Percentiles rank a stretch among this genome's conserved stretches.
Conservation (phyloP, 2,329 filamentous ascomycete species). For the Calonectria henricotiae region DNA sequence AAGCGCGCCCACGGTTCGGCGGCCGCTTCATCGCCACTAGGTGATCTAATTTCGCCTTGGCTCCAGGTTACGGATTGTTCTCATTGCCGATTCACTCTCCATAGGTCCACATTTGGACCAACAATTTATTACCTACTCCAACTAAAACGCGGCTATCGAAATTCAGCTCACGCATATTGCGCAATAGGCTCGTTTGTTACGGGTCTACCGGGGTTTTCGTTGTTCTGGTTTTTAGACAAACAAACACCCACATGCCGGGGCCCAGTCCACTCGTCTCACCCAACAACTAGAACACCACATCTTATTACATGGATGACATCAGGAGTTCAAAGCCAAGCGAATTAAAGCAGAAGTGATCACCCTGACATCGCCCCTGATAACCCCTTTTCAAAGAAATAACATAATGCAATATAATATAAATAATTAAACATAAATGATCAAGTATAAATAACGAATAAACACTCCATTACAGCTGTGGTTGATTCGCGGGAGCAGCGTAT, state of each 20-base stretch:
- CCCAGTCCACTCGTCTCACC: not conserved
- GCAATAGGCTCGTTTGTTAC: not conserved
- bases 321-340: not conserved
- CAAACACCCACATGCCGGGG: conserved; percentile 7
- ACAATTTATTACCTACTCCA: conserved; percentile 16
- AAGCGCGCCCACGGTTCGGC: conserved; percentile 18
- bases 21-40: conserved; percentile 11
- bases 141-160: conserved; percentile 19
- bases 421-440: too few species aligned
- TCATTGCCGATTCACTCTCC: conserved; percentile 2
- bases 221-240: conserved; percentile 15
- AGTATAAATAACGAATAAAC: too few species aligned
- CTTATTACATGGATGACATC: not conserved
- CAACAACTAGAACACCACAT: not conserved
- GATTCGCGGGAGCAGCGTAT: not conserved
- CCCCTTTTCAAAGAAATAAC: too few species aligned
- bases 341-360: not conserved
- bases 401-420: too few species aligned
- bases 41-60: conserved; percentile 17
- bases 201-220: not conserved
- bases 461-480: too few species aligned
- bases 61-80: conserved; percentile 4
- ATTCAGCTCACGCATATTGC: not conserved
- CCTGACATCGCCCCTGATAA: not conserved
- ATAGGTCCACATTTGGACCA: conserved; percentile 8